Evolutionary conservation across 805 yeast species (phyloP).

Genomic region (Kodamaea kakaduensis): DNA sequence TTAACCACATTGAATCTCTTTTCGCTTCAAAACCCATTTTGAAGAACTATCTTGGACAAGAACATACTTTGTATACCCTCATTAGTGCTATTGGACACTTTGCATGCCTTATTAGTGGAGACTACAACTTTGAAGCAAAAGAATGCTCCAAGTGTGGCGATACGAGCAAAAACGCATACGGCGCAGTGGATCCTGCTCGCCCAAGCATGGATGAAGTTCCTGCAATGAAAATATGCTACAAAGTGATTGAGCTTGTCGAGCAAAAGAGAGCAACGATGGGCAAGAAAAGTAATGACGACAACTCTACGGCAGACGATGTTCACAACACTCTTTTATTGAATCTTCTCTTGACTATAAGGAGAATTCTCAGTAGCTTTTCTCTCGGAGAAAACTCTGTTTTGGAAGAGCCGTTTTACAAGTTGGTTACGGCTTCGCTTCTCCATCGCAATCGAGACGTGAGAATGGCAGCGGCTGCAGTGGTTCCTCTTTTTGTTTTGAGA

Average conservation of each 20-base stretch:
- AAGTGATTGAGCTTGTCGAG: slow-evolving; percentile 20
- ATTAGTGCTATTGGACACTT: slow-evolving; percentile 39
- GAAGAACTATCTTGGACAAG: not conserved
- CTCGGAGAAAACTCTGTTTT: slow-evolving; percentile 33
- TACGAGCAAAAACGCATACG: slow-evolving; percentile 18
- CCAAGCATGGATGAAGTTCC: slow-evolving; percentile 19
- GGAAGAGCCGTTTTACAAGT: slow-evolving; percentile 30
- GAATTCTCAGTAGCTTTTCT: slow-evolving; percentile 49
- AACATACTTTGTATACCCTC: slow-evolving; percentile 20
- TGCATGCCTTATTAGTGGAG: slow-evolving; percentile 39
- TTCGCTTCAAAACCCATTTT: slow-evolving; percentile 1
- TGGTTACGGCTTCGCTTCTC: slow-evolving; percentile 40
- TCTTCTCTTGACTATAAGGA: slow-evolving; percentile 45
- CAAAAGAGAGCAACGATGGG: slow-evolving; percentile 7
- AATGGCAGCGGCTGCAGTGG: slow-evolving; percentile 45
- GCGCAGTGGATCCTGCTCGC: slow-evolving; percentile 20
- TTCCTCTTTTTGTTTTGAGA: slow-evolving; percentile 50
- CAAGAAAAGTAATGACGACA: no score
- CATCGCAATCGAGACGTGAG: slow-evolving; percentile 51
- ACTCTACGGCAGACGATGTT: slow-evolving; percentile 24
- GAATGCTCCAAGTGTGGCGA: slow-evolving; percentile 38
- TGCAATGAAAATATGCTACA: slow-evolving; percentile 23
- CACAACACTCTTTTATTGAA: slow-evolving; percentile 30
- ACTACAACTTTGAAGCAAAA: slow-evolving; percentile 26
- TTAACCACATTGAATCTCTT: slow-evolving; percentile 1